Percentiles rank a stretch among this genome's conserved stretches.
phyloP scores from a whole-genome alignment of 2,329 filamentous ascomycete genomes.

The Lojkania enalia region DNA sequence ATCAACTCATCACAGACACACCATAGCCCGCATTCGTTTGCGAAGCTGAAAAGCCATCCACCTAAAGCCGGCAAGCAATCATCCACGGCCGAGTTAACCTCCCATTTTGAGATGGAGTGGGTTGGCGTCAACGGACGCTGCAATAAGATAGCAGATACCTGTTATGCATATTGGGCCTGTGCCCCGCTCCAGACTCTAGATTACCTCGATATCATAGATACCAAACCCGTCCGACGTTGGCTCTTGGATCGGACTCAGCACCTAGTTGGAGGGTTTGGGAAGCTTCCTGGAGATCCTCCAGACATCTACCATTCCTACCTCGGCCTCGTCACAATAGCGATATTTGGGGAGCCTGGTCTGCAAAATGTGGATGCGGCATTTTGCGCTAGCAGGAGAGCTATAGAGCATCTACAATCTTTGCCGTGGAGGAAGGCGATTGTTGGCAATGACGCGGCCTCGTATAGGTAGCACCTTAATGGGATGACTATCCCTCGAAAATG shows the following conservation, averaged over 20 bases:
- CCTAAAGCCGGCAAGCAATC: constrained; percentile 31
- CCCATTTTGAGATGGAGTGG: constrained; percentile 58
- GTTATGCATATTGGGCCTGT: constrained; percentile 91
- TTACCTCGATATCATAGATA: constrained; percentile 60
- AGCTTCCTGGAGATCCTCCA: constrained; percentile 51
- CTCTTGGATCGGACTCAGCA: constrained; percentile 87
- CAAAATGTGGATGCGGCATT: constrained; percentile 73
- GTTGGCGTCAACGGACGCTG: constrained; percentile 86
- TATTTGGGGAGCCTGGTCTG: constrained; percentile 70
- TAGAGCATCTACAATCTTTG: constrained; percentile 40
- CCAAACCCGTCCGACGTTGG: constrained; percentile 69
- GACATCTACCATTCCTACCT: constrained; percentile 89
- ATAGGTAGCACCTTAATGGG: too few relatives aligned
- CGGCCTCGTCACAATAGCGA: constrained; percentile 76
- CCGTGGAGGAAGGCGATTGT: constrained; percentile 41
- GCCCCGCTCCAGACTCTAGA: constrained; percentile 56
- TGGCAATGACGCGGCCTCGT: constrained; percentile 6
- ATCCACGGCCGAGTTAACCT: constrained; percentile 60
- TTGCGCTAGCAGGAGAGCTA: constrained; percentile 68
- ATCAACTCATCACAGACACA: constrained; percentile 46
- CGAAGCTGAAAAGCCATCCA: constrained; percentile 36
- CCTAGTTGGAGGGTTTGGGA: constrained; percentile 61
- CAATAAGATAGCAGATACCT: constrained; percentile 93
- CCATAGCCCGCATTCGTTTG: constrained; percentile 45
- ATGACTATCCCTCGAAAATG: too few relatives aligned